Conservation (phyloP, 2,329 filamentous ascomycete genomes). For the Rutstroemia sp. region DNA sequence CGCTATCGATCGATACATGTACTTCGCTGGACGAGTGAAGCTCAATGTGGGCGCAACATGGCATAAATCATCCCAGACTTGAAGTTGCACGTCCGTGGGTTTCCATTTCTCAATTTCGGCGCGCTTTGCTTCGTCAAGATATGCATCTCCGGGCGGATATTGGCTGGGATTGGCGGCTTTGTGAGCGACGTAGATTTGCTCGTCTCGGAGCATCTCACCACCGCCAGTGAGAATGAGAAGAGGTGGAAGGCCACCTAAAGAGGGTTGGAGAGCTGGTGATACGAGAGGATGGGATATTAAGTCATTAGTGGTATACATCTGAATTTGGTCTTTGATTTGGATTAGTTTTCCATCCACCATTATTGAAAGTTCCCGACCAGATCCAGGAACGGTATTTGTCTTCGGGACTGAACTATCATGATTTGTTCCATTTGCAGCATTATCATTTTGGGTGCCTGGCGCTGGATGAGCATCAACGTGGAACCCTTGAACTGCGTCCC, state of each 20-base stretch:
- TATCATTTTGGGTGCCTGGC: slow-evolving; percentile 25
- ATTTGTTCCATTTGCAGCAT: slow-evolving; percentile 27
- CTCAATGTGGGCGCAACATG: slow-evolving; percentile 90
- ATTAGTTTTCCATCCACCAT: slow-evolving; percentile 63
- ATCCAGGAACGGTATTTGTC: slow-evolving; percentile 29
- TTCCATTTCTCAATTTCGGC: slow-evolving; percentile 55
- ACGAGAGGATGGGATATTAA: slow-evolving; percentile 82
- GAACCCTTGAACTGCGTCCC: slow-evolving; percentile 32
- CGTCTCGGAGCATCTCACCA: slow-evolving; percentile 82
- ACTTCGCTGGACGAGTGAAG: slow-evolving; percentile 91
- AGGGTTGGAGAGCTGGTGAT: slow-evolving; percentile 80
- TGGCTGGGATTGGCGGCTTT: slow-evolving; percentile 79
- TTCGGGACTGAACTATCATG: slow-evolving; percentile 18
- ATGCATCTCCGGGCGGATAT: slow-evolving; percentile 62
- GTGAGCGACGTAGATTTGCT: slow-evolving; percentile 92
- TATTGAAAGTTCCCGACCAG: slow-evolving; percentile 48
- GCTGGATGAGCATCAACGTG: slow-evolving; percentile 24
- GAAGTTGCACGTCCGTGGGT: slow-evolving; percentile 86
- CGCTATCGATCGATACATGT: slow-evolving; percentile 87
- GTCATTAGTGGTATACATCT: slow-evolving; percentile 78
- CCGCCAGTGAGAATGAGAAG: slow-evolving; percentile 81
- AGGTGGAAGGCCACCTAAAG: slow-evolving; percentile 82
- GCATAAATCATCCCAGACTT: slow-evolving; percentile 93
- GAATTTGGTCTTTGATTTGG: slow-evolving; percentile 83
- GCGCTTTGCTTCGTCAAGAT: slow-evolving; percentile 51